These are phyloP conservation scores for Sporothrix luriei DNA, from an alignment of 2,329 filamentous ascomycete species.

Conservation along the genomic window DNA sequence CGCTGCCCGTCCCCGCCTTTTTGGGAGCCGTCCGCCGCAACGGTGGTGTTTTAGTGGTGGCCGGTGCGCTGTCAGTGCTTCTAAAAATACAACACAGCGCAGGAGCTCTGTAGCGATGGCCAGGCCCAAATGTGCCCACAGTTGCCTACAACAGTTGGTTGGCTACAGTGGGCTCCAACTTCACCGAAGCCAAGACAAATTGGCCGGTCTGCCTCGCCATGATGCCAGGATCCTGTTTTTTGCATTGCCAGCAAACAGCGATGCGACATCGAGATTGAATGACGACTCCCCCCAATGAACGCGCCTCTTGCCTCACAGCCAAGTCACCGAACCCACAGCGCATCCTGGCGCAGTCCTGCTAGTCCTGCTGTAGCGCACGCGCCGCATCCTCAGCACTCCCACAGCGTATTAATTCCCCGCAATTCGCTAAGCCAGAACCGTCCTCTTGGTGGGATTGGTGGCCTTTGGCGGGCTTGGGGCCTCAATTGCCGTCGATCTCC, in stretches of 20 bases:
- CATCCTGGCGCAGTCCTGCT: not conserved
- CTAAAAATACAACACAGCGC: conserved; percentile 16
- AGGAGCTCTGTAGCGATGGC: too few species aligned
- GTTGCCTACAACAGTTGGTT: too few species aligned
- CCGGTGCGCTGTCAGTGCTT: not conserved
- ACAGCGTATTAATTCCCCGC: not conserved
- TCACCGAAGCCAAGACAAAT: not conserved
- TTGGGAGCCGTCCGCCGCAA: not conserved
- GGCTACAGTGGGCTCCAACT: not conserved
- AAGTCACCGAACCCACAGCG: not conserved
- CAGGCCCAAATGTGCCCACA: too few species aligned
- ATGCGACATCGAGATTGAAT: too few species aligned
- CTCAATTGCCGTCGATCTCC: conserved; percentile 16
- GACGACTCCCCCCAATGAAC: too few species aligned
- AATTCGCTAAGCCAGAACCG: conserved; percentile 2
- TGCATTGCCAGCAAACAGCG: too few species aligned
- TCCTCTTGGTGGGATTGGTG: too few species aligned
- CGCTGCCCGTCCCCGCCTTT: not conserved
- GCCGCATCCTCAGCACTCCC: not conserved
- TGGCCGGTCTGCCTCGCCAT: conserved; percentile 9
- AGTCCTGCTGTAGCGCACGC: too few species aligned
- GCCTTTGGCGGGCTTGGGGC: not conserved
- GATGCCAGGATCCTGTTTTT: not conserved
- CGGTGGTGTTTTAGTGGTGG: not conserved
- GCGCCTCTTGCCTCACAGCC: too few species aligned